These are phyloP conservation scores for Gastrolobium bilobum DNA, from an alignment of 306 rosid genomes.

Conservation along the genomic window DNA sequence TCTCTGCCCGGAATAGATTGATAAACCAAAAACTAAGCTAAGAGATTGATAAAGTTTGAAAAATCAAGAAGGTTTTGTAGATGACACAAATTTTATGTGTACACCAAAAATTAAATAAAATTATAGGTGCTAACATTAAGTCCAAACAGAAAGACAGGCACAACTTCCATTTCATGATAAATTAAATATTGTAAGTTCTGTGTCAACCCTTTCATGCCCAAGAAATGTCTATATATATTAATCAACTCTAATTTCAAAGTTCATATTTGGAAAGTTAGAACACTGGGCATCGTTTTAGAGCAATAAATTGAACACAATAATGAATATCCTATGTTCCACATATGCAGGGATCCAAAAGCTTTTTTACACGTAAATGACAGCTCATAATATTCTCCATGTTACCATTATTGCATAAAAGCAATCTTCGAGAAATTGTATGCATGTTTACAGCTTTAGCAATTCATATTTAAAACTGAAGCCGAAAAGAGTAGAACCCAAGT, in stretches of 20 bases:
- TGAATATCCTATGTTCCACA: not conserved
- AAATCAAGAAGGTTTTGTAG: no score
- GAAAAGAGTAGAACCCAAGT: not conserved
- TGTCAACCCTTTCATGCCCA: not conserved
- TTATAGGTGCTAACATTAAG: no score
- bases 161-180: not conserved
- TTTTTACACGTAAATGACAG: slow-evolving; percentile 17
- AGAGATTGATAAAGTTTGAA: no score
- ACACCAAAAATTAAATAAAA: no score
- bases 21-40: no score
- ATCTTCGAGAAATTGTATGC: not conserved
- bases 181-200: not conserved
- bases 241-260: not conserved
- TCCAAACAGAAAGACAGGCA: not conserved
- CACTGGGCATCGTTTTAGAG: not conserved
- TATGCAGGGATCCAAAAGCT: not conserved
- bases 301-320: not conserved
- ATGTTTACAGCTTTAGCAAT: not conserved
- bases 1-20: no score
- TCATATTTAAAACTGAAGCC: not conserved
- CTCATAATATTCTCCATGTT: slow-evolving; percentile 38
- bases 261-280: not conserved
- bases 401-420: not conserved
- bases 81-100: no score
- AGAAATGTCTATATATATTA: no score